Evolutionary conservation across 495 filamentous ascomycete species (phyloP), one percentile per base, ranked within the genome.

Genomic region (Evernia prunastri): DNA sequence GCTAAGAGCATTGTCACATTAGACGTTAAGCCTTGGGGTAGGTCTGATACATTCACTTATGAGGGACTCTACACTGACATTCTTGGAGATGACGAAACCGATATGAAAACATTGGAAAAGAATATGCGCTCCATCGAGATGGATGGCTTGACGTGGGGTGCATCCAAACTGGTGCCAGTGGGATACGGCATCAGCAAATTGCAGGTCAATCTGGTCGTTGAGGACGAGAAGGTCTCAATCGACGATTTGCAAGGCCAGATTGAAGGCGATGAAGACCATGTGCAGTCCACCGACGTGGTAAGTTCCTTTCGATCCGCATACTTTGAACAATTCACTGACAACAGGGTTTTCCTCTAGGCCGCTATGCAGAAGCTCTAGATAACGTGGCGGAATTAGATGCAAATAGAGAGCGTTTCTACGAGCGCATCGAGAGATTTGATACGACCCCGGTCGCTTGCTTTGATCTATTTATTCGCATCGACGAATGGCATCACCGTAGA

Each of bases 151-250:
- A 87, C 94, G 53, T 98, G 94, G 94, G 94, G 94, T 85, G 86
- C 83, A 68, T 92, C 89, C 74, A 92, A 93, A 82, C 79, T 96
- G 65, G 88, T 96, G 47, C 75, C 92, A 61, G 88, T 97, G 66
- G 86, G 91, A 73, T 98, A 92, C 84, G 95, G 95, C 80, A 96
- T 98, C 82, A 96, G 94, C 87, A 97, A 97, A 86, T 86, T 98
- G 66, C 95, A 97, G 84, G 95, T 98, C 84, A 97, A 89, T 85
- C 75, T 97, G 66, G 92, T 97, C 68, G 82, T 97, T 67, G 94
- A 97, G 82, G 94, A 98, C 74, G 94, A 97, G 61, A 97, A 97
- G 83, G 75, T 98, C 73, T 92, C 90, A 61, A 75, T 88, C 65
- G 86, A 90, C 63, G 93, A 97, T 58, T 86, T 98, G 72, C 87